These are phyloP conservation scores for Brachypodium distachyon DNA, from an alignment of 202 grass and related monocot genomes.

Conservation along the genomic window DNA sequence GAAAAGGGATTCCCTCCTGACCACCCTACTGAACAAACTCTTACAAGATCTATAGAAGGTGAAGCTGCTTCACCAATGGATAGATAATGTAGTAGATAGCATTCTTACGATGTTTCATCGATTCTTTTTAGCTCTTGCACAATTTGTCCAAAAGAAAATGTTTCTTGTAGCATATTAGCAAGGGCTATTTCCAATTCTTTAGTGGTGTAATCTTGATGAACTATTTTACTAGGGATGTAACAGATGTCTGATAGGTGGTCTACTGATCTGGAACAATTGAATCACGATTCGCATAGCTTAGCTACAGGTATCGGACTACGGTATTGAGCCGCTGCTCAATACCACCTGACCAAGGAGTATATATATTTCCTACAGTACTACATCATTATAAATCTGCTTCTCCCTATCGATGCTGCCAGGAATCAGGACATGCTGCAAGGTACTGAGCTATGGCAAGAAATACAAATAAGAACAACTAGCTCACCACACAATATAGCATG, in stretches of 20 bases:
- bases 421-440: too few relatives aligned
- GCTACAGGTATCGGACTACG: too few relatives aligned
- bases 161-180: not conserved
- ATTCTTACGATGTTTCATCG: conserved; percentile 7
- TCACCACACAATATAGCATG: too few relatives aligned
- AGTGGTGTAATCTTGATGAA: not conserved
- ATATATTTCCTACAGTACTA: too few relatives aligned
- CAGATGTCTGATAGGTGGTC: not conserved
- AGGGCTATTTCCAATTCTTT: not conserved
- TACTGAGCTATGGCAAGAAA: too few relatives aligned
- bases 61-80: not conserved
- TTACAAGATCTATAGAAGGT: conserved; percentile 36
- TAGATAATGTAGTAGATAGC: conserved; percentile 12
- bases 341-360: too few relatives aligned
- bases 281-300: too few relatives aligned
- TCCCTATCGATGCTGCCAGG: too few relatives aligned
- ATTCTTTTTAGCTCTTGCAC: conserved; percentile 33
- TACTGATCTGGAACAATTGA: not conserved
- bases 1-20: conserved; percentile 51
- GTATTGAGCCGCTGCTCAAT: too few relatives aligned
- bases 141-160: conserved; percentile 16
- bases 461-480: too few relatives aligned
- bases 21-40: conserved; percentile 47
- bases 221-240: not conserved
- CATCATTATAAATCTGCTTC: too few relatives aligned